phyloP scores from a whole-genome alignment of 1,284 basidiomycete species.

The Jaminaea rosea region DNA sequence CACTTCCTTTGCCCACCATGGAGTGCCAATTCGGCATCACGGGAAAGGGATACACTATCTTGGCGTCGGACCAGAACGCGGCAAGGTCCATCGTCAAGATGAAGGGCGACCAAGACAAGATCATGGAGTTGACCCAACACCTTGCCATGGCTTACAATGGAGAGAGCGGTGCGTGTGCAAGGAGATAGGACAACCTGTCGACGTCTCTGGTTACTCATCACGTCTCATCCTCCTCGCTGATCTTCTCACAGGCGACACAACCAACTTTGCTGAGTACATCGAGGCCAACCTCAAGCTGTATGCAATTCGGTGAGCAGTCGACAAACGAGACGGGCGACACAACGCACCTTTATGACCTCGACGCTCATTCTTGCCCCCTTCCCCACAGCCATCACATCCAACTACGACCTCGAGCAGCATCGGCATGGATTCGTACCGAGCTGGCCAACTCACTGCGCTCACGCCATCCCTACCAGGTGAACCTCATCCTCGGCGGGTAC shows the following conservation, averaged over 20 bases:
- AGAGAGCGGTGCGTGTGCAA: constrained; percentile 55
- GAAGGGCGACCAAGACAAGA: constrained; percentile 96
- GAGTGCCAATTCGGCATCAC: constrained; percentile 53
- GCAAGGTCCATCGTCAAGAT: constrained; percentile 90
- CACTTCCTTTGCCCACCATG: constrained; percentile 21
- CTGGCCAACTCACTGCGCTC: constrained; percentile 84
- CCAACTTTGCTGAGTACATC: constrained; percentile 92
- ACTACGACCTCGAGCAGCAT: constrained; percentile 78
- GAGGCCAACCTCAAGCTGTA: constrained; percentile 92
- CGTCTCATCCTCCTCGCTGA: background rate
- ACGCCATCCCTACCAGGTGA: constrained; percentile 78
- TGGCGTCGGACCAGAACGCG: constrained; percentile 78
- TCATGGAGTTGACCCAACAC: constrained; percentile 80
- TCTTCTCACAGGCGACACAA: constrained; percentile 77
- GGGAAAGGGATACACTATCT: constrained; percentile 43
- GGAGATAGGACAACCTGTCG: background rate
- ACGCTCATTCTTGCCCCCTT: background rate
- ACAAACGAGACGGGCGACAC: background rate
- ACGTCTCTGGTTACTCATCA: background rate
- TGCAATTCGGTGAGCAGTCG: constrained; percentile 65
- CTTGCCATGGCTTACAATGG: constrained; percentile 91
- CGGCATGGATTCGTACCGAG: constrained; percentile 84
- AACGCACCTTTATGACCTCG: background rate
- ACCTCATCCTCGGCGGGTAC: constrained; percentile 83
- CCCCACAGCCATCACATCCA: constrained; percentile 56